Base-by-base conservation (phyloP, 1,284 basidiomycete genomes). In the Boletus sp. region DNA sequence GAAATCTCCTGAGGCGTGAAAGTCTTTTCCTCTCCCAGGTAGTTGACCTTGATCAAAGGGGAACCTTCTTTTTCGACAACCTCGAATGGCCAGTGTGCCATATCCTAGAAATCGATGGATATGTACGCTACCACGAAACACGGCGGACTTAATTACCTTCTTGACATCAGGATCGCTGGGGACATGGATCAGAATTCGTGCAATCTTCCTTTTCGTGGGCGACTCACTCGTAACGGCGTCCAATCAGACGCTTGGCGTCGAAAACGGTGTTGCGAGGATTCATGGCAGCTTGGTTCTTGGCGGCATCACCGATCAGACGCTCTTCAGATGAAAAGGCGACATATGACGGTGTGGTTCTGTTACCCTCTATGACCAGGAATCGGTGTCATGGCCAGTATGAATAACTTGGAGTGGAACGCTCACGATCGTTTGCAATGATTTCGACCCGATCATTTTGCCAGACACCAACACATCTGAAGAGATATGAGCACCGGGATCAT, bases 371-470 rank as follows among this genome's bases (percentile, higher is more conserved):
- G 60, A 56, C 46, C 44, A 53, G 42, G 7, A n/a, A 39, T 56
- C 49, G 22, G 48, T 48, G 61, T 55, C 24, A 57, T 22, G n/a
- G 7, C 7, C 8, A 58, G 58, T 37, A 56, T 47, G 41, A 12
- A 18, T 39, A 46, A 31, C 29, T 51, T 42, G 46, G 24, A 52
- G 53, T 33, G 57, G 45, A 43, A 56, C 60, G 81, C 89, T 76
- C 68, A 92, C 90, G 91, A 81, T 92, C 94, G 75, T 96, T 96
- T 82, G 94, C 93, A 75, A 97, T 97, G 83, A 98, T 97, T 81
- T 96, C 95, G 72, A 97, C 95, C 73, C 94, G 92, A 85, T 97
- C 95, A 78, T 97, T 96, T 83, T 95, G 92, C 95, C 94, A 96
- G 72, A 96, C 93, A 83, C 94, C 95, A 68, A 97, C 95, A 78